Evolutionary conservation across 2,329 filamentous ascomycete genomes (phyloP).

Genomic region (Penicillium oxalicum): DNA sequence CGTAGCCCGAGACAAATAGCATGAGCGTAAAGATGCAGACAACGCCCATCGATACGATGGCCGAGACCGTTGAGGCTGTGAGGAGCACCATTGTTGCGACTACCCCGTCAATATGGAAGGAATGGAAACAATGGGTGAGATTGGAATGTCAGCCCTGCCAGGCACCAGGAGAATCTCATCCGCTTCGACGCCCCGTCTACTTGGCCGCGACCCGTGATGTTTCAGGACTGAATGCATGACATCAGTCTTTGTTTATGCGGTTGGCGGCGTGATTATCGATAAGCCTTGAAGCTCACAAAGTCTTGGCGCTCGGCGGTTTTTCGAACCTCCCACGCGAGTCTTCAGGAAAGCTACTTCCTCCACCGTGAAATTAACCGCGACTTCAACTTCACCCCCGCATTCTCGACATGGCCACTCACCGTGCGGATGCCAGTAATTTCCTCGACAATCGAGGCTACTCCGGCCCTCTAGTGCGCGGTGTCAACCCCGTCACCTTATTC

Average conservation of each 20-base stretch:
- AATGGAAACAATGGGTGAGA: slow-evolving; percentile 5
- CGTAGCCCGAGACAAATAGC: slow-evolving; percentile 82
- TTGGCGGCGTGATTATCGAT: slow-evolving; percentile 39
- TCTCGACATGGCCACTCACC: slow-evolving; percentile 49
- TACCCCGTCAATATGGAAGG: slow-evolving; percentile 13
- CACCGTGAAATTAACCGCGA: background rate
- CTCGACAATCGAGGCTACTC: slow-evolving; percentile 86
- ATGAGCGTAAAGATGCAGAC: slow-evolving; percentile 73
- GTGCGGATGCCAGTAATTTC: slow-evolving; percentile 68
- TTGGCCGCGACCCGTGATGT: background rate
- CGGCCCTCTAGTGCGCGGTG: slow-evolving; percentile 72
- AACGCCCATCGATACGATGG: slow-evolving; percentile 39
- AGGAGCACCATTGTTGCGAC: slow-evolving; percentile 40
- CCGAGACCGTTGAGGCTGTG: slow-evolving; percentile 41
- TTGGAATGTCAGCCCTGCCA: slow-evolving; percentile 12
- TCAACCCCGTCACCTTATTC: slow-evolving; percentile 92
- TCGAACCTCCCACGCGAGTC: slow-evolving; percentile 2
- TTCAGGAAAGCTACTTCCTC: background rate
- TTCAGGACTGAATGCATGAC: slow-evolving; percentile 15
- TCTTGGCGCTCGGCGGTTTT: slow-evolving; percentile 2
- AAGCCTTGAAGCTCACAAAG: slow-evolving; percentile 24
- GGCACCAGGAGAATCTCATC: too few species aligned
- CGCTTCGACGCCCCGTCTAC: background rate
- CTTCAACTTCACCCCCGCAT: background rate
- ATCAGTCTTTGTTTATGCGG: slow-evolving; percentile 25